Percentiles rank a stretch among this genome's conserved stretches.
Conservation (phyloP, 2,329 filamentous ascomycete genomes). For the Fusarium sp. region DNA sequence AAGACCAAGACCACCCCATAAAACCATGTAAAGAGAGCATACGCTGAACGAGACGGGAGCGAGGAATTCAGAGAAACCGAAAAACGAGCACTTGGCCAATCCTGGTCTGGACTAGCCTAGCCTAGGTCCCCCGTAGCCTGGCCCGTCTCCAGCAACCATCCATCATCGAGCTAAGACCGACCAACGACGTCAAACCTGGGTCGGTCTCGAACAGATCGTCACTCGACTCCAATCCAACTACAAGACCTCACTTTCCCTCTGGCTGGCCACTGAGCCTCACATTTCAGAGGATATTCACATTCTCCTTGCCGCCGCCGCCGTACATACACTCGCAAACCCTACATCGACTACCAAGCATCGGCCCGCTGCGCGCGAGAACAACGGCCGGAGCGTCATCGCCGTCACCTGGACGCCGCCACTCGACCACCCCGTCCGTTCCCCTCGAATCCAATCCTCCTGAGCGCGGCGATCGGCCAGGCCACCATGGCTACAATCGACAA, state of each 20-base stretch:
- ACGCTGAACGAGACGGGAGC: background rate
- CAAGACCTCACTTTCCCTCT: constrained; percentile 17
- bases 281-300: background rate
- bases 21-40: background rate
- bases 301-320: background rate
- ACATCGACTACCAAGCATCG: constrained; percentile 2
- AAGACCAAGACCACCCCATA: constrained; percentile 5
- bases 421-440: background rate
- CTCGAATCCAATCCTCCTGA: background rate
- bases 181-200: constrained; percentile 40
- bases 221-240: background rate
- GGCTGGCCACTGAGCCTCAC: background rate
- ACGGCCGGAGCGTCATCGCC: constrained; percentile 17
- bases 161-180: constrained; percentile 31
- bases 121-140: constrained; percentile 13
- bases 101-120: constrained; percentile 19
- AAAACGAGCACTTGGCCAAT: constrained; percentile 35
- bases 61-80: constrained; percentile 29
- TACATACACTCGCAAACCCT: constrained; percentile 9
- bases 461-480: background rate
- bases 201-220: constrained; percentile 26
- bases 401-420: constrained; percentile 14
- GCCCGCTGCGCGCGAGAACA: constrained; percentile 2
- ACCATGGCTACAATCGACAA: constrained; percentile 38
- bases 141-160: constrained; percentile 21